A percentile compares a stretch with the other conserved stretches of the same genome.
These are phyloP conservation scores for Astrothelium macrocarpum DNA, from an alignment of 495 filamentous ascomycete genomes.

Conservation along the genomic window DNA sequence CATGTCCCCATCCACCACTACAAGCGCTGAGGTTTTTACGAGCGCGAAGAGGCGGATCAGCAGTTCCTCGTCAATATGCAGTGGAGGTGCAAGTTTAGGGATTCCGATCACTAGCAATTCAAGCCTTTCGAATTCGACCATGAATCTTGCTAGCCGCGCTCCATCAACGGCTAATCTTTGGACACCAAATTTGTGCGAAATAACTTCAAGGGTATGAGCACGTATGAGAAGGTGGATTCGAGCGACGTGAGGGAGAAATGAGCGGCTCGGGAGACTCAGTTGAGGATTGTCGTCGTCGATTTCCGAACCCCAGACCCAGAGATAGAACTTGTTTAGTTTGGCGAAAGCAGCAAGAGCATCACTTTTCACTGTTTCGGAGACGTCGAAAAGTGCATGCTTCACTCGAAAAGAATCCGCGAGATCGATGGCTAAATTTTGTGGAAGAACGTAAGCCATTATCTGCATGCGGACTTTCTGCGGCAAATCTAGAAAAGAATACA, in stretches of 20 bases:
- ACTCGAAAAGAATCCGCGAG: background rate
- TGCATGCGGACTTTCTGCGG: background rate
- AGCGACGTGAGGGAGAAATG: background rate
- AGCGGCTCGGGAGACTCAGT: background rate
- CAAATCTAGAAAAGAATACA: background rate
- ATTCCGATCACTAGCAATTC: conserved; percentile 2
- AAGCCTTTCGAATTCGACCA: background rate
- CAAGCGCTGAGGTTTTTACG: background rate
- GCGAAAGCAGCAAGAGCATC: background rate
- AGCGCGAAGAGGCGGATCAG: background rate
- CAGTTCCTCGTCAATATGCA: background rate
- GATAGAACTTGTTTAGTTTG: background rate
- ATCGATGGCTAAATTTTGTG: background rate
- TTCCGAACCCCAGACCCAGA: background rate
- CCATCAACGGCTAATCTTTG: background rate
- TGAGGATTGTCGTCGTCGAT: background rate
- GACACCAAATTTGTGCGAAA: background rate
- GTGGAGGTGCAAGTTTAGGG: background rate
- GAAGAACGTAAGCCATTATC: background rate
- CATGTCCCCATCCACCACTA: background rate
- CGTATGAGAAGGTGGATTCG: background rate
- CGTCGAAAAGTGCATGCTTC: background rate
- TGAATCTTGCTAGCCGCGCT: background rate
- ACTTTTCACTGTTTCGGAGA: background rate
- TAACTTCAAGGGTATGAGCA: background rate